Evolutionary conservation across 345 rosid genomes (phyloP).

Genomic region (Geranium brycei): DNA sequence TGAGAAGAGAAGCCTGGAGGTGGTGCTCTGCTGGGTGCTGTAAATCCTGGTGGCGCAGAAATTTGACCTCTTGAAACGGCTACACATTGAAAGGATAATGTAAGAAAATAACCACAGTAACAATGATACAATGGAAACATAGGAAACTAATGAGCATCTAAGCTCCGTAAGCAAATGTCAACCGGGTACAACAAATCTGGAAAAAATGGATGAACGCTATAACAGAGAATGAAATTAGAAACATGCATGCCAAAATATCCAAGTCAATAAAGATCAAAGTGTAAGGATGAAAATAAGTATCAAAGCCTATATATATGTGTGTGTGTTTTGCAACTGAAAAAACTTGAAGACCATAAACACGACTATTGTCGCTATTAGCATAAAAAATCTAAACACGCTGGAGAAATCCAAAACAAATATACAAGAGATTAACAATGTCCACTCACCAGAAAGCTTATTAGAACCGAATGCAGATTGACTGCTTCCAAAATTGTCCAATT

Average conservation of each 20-base stretch:
- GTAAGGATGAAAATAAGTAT: no score
- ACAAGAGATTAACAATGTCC: not conserved
- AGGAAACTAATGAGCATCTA: not conserved
- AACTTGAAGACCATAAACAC: not conserved
- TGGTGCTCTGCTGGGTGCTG: constrained; percentile 67
- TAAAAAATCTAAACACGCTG: not conserved
- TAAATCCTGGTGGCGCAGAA: constrained; percentile 82
- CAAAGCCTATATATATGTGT: no score
- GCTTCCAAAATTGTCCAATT: constrained; percentile 15
- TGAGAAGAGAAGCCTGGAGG: constrained; percentile 86
- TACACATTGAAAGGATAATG: constrained; percentile 5
- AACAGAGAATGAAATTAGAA: no score
- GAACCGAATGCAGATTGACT: constrained; percentile 16
- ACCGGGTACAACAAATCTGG: not conserved
- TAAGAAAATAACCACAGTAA: not conserved
- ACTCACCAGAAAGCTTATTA: constrained; percentile 31
- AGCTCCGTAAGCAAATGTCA: no score
- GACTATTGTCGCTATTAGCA: not conserved
- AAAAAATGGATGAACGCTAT: no score
- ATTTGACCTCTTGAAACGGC: constrained; percentile 51
- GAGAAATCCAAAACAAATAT: not conserved
- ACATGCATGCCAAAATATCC: no score
- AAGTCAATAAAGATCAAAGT: no score
- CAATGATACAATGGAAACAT: not conserved
- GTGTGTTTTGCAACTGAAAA: no score